These are phyloP conservation scores for Pseudopyricularia javanii DNA, from an alignment of 2,329 filamentous ascomycete genomes.

Conservation along the genomic window DNA sequence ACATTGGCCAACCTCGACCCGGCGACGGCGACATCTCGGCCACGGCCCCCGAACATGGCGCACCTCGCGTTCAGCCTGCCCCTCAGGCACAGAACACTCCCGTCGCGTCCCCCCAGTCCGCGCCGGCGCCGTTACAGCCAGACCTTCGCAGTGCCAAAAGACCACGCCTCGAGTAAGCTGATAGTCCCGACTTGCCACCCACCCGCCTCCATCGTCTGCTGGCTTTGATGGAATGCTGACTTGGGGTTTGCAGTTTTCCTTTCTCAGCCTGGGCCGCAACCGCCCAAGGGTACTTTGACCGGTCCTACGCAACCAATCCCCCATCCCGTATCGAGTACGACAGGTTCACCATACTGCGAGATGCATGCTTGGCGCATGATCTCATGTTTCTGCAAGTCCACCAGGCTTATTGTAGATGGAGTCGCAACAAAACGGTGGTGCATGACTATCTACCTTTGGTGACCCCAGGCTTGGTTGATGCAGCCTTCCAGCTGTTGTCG, in stretches of 20 bases:
- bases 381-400: constrained; percentile 53
- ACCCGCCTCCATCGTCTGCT: no score
- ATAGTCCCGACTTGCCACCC: no score
- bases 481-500: constrained; percentile 20
- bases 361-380: constrained; percentile 45
- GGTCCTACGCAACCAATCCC: neutral
- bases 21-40: no score
- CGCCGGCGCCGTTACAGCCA: neutral
- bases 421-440: constrained; percentile 20
- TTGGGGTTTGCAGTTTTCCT: neutral
- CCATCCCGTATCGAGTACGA: constrained; percentile 22
- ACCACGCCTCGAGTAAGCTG: constrained; percentile 7
- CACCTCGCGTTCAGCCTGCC: neutral
- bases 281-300: neutral
- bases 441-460: constrained; percentile 20
- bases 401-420: constrained; percentile 51
- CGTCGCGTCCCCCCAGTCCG: neutral
- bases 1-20: no score
- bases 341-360: constrained; percentile 39
- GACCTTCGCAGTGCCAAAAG: neutral
- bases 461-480: constrained; percentile 13
- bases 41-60: neutral
- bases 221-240: no score
- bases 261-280: neutral
- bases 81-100: neutral